These are phyloP conservation scores for Aspergillus quadricinctus DNA, from an alignment of 2,329 filamentous ascomycete species.

Conservation along the genomic window DNA sequence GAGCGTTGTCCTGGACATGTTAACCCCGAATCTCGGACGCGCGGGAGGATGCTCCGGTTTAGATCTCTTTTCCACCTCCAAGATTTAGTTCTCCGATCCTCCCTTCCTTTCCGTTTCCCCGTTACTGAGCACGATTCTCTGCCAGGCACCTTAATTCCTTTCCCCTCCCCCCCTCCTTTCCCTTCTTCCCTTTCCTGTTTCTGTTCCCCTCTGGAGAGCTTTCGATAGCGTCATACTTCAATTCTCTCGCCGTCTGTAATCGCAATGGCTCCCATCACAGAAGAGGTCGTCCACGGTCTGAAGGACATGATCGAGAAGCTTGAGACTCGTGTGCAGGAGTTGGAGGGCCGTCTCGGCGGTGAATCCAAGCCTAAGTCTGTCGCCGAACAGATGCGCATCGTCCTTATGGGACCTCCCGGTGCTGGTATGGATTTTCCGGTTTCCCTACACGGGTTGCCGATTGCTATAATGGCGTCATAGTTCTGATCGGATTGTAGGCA, in stretches of 20 bases:
- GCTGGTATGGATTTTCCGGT: conserved; percentile 61
- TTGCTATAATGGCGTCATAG: neutral
- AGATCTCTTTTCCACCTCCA: conserved; percentile 17
- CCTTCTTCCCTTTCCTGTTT: conserved; percentile 13
- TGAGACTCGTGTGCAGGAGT: conserved; percentile 77
- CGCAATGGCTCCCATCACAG: conserved; percentile 83
- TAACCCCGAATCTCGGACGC: conserved; percentile 30
- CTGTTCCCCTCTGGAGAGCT: conserved; percentile 15
- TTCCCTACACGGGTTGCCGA: neutral
- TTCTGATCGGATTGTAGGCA: conserved; percentile 58
- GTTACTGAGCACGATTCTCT: conserved; percentile 11
- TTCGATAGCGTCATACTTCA: conserved; percentile 16
- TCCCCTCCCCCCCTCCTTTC: conserved; percentile 14
- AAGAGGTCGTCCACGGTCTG: conserved; percentile 73
- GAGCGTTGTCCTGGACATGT: neutral
- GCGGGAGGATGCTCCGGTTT: conserved; percentile 19
- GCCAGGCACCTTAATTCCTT: neutral
- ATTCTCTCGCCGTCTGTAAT: conserved; percentile 19
- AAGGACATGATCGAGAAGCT: conserved; percentile 79
- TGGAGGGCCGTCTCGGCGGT: conserved; percentile 67
- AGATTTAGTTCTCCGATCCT: conserved; percentile 11
- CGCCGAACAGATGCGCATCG: conserved; percentile 78
- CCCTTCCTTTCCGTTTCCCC: conserved; percentile 26
- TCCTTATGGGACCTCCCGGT: conserved; percentile 94
- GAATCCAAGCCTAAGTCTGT: conserved; percentile 47